phyloP scores from a whole-genome alignment of 2,329 filamentous ascomycete genomes.

The Colletotrichum tropicicola region DNA sequence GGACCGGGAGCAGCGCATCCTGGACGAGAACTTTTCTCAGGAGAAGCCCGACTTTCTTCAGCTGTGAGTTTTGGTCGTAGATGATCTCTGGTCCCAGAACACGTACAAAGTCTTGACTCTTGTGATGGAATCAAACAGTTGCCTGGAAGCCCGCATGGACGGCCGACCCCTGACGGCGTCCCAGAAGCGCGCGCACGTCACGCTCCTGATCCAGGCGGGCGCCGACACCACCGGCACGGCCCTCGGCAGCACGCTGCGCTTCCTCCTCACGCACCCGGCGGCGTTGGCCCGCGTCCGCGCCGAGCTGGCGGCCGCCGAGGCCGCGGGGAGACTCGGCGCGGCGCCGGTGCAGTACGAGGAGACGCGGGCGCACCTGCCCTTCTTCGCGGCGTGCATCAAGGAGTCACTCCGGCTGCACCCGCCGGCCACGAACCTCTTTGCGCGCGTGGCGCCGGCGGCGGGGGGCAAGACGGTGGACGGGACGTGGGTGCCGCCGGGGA shows the following conservation, averaged over 20 bases:
- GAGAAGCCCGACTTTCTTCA: constrained; percentile 13
- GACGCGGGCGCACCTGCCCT: constrained; percentile 8
- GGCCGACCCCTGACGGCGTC: constrained; percentile 1
- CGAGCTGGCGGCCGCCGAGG: neutral
- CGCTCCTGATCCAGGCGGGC: constrained; percentile 16
- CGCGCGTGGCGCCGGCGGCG: neutral
- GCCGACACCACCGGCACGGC: constrained; percentile 18
- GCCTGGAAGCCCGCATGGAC: constrained; percentile 12
- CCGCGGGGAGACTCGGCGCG: neutral
- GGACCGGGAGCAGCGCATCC: constrained; percentile 1
- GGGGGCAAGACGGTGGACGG: constrained; percentile 6
- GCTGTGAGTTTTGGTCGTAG: neutral
- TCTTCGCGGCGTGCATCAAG: constrained; percentile 16
- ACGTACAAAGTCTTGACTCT: too few relatives aligned
- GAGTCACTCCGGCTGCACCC: constrained; percentile 12
- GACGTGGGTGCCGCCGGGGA: constrained; percentile 8
- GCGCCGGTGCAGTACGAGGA: constrained; percentile 7
- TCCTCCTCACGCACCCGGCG: neutral
- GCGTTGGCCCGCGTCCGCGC: neutral
- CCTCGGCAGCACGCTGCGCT: constrained; percentile 17
- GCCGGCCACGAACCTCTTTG: constrained; percentile 7
- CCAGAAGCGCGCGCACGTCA: constrained; percentile 13
- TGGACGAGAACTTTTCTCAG: neutral
- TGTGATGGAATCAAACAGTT: neutral
- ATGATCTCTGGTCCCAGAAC: too few relatives aligned